Evolutionary conservation across 495 filamentous ascomycete species (phyloP).

Genomic region (Parathielavia appendiculata): DNA sequence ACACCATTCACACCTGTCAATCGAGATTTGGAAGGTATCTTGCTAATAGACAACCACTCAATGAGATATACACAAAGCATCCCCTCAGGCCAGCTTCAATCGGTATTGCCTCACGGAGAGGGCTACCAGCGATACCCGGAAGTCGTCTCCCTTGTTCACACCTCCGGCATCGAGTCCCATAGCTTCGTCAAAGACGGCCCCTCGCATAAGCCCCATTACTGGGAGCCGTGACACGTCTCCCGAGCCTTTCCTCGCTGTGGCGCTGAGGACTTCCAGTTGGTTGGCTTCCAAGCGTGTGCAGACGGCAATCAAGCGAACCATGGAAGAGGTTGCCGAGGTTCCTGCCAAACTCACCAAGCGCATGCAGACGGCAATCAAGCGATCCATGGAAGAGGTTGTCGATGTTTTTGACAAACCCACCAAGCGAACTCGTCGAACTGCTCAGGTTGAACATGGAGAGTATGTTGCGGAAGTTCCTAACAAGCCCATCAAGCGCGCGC

Average conservation of each 20-base stretch:
- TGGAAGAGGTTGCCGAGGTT: neutral
- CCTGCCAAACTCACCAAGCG: no score
- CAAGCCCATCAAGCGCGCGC: no score
- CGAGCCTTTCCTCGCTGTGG: neutral
- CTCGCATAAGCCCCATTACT: neutral
- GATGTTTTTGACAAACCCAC: no score
- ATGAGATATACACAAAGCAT: neutral
- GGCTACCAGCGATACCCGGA: neutral
- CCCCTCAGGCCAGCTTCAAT: neutral
- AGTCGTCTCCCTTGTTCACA: conserved; percentile 1
- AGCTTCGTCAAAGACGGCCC: neutral
- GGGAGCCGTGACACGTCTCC: neutral
- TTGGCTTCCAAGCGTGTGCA: neutral
- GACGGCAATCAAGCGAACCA: conserved; percentile 3
- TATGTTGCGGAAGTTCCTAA: no score
- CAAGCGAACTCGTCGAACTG: no score
- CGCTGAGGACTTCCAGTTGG: neutral
- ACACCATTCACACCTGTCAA: neutral
- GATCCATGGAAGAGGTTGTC: neutral
- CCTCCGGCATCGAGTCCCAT: neutral
- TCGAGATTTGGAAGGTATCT: no score
- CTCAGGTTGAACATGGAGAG: no score
- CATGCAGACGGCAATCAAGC: conserved; percentile 5
- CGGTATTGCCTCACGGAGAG: neutral
- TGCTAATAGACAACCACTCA: neutral